Base-by-base conservation (phyloP, 495 filamentous ascomycete genomes). In the Penicillium bialowiezense region DNA sequence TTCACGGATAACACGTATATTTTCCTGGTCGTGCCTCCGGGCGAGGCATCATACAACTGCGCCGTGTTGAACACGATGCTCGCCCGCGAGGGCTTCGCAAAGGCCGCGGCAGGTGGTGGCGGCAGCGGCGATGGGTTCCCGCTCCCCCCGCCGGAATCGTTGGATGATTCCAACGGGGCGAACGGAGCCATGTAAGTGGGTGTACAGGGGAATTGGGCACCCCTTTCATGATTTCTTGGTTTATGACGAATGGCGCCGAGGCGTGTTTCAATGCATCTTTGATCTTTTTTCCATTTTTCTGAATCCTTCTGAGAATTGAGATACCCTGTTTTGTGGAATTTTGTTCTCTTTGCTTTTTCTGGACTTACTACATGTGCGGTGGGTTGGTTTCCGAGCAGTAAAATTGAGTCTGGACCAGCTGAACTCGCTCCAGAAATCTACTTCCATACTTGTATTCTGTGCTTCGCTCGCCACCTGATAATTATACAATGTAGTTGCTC, bases 1-100 rank as follows among this genome's bases (percentile, higher is more conserved):
- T 86, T 98, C 58, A 98, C 93, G 0, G 90, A 91, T 31, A 98
- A 98, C 60, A 97, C 93, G 8, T 97, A 97, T 59, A 86, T 97
- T 41, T 86, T 95, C 48, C 86, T 92, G 0, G 87, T 92, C 15
- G 82, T 96, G 54, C 91, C 91, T 0, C 90, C 90, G 0, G 88
- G 89, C 10, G 91, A 95, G 58, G 85, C 87, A 5, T 80, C 88
- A 28, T 91, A 92, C 63, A 96, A 96, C 52, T 86, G 85, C 48
- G 91, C 91, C 15, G 80, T 90, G 64, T 68, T 96, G 56, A 97
- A 97, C 59, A 90, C 91, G 53, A 83, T 86, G 60, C 81, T 93
- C 32, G 95, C 91, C 4, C 73, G 88, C 28, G 80, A 86, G 55
- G 87, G 87, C 51, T 97, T 98, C 67, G 64, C 73, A 5, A 76